A percentile compares a stretch with the other conserved stretches of the same genome.
Conservation (phyloP, 2,329 filamentous ascomycete species). For the Madurella mycetomatis region DNA sequence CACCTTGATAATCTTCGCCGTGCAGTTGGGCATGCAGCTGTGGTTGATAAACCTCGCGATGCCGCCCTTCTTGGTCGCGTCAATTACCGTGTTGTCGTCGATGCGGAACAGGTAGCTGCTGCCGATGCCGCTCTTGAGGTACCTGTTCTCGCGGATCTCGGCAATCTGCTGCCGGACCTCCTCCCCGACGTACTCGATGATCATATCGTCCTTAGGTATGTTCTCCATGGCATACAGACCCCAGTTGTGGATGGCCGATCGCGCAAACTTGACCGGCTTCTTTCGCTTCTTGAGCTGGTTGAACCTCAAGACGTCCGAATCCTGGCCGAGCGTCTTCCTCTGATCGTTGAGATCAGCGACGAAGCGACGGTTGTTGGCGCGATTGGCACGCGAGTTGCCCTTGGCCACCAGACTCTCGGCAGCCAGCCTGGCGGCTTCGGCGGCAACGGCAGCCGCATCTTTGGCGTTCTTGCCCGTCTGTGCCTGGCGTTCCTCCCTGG, state of each 20-base stretch:
- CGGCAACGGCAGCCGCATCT: constrained; percentile 59
- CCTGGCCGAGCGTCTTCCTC: constrained; percentile 76
- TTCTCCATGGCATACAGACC: constrained; percentile 97
- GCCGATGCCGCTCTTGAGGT: constrained; percentile 93
- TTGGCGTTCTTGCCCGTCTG: constrained; percentile 60
- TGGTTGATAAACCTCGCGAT: constrained; percentile 99
- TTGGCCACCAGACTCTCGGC: constrained; percentile 79
- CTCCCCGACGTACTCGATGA: constrained; percentile 98
- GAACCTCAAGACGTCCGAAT: constrained; percentile 91
- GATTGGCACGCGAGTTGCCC: constrained; percentile 86
- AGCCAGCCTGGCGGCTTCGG: constrained; percentile 67
- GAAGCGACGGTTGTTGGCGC: constrained; percentile 90
- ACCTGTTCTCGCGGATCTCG: constrained; percentile 88
- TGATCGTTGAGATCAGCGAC: constrained; percentile 94
- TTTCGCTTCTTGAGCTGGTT: constrained; percentile 99
- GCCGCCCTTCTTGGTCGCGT: constrained; percentile 96
- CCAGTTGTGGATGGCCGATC: constrained; percentile 98
- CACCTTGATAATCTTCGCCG: constrained; percentile 98
- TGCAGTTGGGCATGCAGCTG: constrained; percentile 97
- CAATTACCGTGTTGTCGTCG: constrained; percentile 94
- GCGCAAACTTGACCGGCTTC: constrained; percentile 96
- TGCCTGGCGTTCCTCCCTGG: constrained; percentile 83
- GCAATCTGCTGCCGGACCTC: constrained; percentile 95
- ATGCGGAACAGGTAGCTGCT: constrained; percentile 98
- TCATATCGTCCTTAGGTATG: constrained; percentile 97